Conservation (phyloP, 2,329 filamentous ascomycete species). For the Colletotrichum musicola region DNA sequence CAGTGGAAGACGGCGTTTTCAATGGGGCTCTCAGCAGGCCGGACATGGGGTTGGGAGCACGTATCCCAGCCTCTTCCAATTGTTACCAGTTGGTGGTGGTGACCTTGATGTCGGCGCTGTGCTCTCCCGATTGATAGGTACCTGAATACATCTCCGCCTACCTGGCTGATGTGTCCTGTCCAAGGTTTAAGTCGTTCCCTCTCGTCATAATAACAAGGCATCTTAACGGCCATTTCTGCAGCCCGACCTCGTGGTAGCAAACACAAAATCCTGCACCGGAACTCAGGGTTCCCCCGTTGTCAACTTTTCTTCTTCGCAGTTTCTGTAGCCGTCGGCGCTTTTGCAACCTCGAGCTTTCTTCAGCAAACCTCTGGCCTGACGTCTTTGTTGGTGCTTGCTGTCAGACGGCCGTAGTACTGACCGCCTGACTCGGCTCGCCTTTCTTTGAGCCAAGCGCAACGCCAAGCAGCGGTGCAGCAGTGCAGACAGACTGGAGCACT, state of each 20-base stretch:
- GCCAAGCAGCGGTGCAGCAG: not conserved
- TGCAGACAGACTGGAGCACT: no score
- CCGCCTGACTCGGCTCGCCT: conserved; percentile 15
- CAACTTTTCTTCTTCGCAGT: not conserved
- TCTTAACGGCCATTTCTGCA: conserved; percentile 32
- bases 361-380: not conserved
- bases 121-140: not conserved
- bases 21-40: conserved; percentile 8
- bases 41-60: not conserved
- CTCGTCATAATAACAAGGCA: not conserved
- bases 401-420: not conserved
- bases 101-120: conserved; percentile 2
- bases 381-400: not conserved
- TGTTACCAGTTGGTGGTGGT: not conserved
- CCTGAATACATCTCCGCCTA: not conserved
- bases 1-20: conserved; percentile 1
- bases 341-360: not conserved
- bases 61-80: conserved; percentile 31
- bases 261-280: conserved; percentile 12
- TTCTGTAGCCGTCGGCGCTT: not conserved
- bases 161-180: not conserved
- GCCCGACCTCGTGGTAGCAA: conserved; percentile 29
- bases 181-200: conserved; percentile 9
- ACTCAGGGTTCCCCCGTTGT: conserved; percentile 1
- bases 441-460: not conserved